These are phyloP conservation scores for Osmanthus fragrans DNA, from an alignment of 257 asterid species.

Conservation along the genomic window DNA sequence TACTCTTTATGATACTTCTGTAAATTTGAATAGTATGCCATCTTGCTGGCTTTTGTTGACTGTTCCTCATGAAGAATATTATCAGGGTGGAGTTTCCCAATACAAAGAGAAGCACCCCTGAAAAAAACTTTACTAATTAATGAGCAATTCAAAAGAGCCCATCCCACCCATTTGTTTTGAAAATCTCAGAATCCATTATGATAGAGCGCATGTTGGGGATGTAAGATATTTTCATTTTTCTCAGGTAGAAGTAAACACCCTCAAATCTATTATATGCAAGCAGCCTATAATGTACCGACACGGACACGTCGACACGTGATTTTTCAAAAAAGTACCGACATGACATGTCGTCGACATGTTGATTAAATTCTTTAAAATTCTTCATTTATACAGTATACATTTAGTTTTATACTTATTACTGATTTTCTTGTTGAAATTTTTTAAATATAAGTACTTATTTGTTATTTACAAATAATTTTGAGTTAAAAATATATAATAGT, in stretches of 20 bases:
- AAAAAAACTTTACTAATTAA: constrained; percentile 26
- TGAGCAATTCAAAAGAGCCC: constrained; percentile 21
- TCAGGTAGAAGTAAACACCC: neutral
- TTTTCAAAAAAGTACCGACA: no score
- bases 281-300: no score
- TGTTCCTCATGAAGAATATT: constrained; percentile 55
- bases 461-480: no score
- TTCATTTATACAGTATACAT: no score
- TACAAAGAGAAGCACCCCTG: constrained; percentile 84
- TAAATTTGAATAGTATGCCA: constrained; percentile 55
- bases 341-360: no score
- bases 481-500: no score
- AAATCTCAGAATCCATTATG: neutral
- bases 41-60: constrained; percentile 57
- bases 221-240: neutral
- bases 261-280: neutral
- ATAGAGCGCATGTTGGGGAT: neutral
- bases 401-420: no score
- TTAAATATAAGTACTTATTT: no score
- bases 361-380: no score
- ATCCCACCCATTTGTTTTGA: constrained; percentile 19
- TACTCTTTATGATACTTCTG: constrained; percentile 75
- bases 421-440: no score
- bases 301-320: no score
- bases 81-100: constrained; percentile 87